Conservation (phyloP, 805 yeast genomes). For the Ogataea minuta region DNA sequence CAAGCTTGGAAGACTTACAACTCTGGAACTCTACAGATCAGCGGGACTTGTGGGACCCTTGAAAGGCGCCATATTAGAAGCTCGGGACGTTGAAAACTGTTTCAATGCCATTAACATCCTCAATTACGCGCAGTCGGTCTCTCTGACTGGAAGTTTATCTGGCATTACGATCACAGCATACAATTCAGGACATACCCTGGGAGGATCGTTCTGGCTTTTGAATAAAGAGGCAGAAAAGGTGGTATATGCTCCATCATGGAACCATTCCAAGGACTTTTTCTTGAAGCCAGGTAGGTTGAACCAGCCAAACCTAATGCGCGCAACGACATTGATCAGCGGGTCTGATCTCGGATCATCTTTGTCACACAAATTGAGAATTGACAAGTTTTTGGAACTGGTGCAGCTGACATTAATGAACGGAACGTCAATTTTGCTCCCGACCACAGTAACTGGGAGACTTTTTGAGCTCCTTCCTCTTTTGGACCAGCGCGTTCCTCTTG, state of each 20-base stretch:
- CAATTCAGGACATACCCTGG: slow-evolving; percentile 89
- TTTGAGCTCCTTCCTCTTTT: slow-evolving; percentile 62
- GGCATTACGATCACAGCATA: slow-evolving; percentile 73
- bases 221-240: slow-evolving; percentile 72
- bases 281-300: slow-evolving; percentile 64
- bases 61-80: slow-evolving; percentile 53
- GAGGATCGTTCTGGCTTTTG: slow-evolving; percentile 89
- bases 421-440: slow-evolving; percentile 81
- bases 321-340: slow-evolving; percentile 80
- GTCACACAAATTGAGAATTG: slow-evolving; percentile 62
- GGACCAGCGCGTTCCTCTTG: slow-evolving; percentile 21
- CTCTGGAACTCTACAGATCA: slow-evolving; percentile 78
- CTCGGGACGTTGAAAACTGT: slow-evolving; percentile 72
- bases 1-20: slow-evolving; percentile 80
- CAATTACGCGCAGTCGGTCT: slow-evolving; percentile 76
- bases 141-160: slow-evolving; percentile 55
- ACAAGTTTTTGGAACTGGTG: slow-evolving; percentile 59
- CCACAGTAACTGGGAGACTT: slow-evolving; percentile 75
- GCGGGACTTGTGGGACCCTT: slow-evolving; percentile 75
- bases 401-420: slow-evolving; percentile 68
- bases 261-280: slow-evolving; percentile 86
- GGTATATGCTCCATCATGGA: slow-evolving; percentile 92
- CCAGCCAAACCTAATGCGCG: slow-evolving; percentile 63
- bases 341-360: slow-evolving; percentile 62
- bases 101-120: slow-evolving; percentile 70